Conservation (phyloP, 768 basidiomycete genomes). For the Lentinus tigrinus region DNA sequence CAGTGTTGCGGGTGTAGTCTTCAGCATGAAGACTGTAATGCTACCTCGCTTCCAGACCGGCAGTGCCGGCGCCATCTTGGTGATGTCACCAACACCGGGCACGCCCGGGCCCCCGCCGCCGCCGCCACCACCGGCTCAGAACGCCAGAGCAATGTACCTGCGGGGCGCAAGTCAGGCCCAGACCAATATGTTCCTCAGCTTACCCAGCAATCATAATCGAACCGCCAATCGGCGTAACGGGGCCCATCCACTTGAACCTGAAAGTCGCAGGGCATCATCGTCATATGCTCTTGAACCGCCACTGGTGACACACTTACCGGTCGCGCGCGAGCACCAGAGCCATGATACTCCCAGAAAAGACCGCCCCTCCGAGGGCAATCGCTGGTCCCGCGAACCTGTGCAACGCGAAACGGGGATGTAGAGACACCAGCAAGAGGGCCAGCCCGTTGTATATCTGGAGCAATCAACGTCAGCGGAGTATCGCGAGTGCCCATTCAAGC, state of each 20-base stretch:
- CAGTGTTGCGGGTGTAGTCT: too few relatives aligned
- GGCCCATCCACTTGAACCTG: conserved; percentile 55
- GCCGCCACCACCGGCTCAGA: conserved; percentile 28
- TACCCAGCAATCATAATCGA: conserved; percentile 67
- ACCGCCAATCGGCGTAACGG: conserved; percentile 68
- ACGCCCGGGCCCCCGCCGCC: not conserved
- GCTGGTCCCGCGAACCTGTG: conserved; percentile 71
- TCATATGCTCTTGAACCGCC: not conserved
- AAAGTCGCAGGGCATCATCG: not conserved
- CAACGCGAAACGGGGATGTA: conserved; percentile 57
- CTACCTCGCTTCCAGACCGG: too few relatives aligned
- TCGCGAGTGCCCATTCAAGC: not conserved
- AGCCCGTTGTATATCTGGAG: conserved; percentile 68
- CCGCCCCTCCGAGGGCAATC: conserved; percentile 50
- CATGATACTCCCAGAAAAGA: conserved; percentile 69
- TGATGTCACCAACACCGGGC: not conserved
- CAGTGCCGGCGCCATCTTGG: too few relatives aligned
- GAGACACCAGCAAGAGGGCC: conserved; percentile 57
- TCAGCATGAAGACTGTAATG: too few relatives aligned
- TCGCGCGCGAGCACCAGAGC: conserved; percentile 49
- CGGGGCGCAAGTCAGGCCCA: not conserved
- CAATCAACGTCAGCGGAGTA: not conserved
- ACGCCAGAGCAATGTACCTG: conserved; percentile 54
- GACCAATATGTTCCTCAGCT: conserved; percentile 22
- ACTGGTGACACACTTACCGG: conserved; percentile 31